Percentiles rank a stretch among this genome's conserved stretches.
Conservation (phyloP, 208 protist species). For the Acanthamoeba sp. region DNA sequence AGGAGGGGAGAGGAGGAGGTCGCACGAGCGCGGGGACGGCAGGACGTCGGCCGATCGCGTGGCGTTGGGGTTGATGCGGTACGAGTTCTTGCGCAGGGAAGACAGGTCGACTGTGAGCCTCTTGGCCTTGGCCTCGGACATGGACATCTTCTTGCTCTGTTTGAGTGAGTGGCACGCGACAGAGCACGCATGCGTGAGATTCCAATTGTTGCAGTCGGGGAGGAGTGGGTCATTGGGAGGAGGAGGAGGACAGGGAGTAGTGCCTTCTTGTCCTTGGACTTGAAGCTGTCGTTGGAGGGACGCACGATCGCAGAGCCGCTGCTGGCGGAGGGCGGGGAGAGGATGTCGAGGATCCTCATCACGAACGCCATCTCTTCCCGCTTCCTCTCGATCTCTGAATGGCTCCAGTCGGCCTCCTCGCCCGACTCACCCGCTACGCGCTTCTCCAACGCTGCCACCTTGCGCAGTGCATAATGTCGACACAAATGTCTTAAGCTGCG, state of each 20-base stretch:
- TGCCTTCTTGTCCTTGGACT: slow-evolving; percentile 7
- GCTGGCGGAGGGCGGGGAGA: not conserved
- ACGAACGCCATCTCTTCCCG: not conserved
- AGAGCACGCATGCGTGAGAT: not conserved
- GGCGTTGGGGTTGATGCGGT: not conserved
- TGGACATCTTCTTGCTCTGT: slow-evolving; percentile 18
- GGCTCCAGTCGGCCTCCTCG: not conserved
- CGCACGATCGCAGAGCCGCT: not conserved
- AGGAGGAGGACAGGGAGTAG: not conserved
- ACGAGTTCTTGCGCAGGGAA: not conserved
- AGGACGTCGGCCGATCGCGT: not conserved
- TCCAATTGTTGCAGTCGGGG: too few species aligned
- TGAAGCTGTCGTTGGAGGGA: not conserved
- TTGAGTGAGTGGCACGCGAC: not conserved
- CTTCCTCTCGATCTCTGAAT: not conserved
- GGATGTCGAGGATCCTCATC: not conserved
- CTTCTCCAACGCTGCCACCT: slow-evolving; percentile 13
- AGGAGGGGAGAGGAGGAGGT: not conserved
- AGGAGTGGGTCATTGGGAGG: not conserved
- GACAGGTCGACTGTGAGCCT: slow-evolving; percentile 7
- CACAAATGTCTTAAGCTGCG: not conserved
- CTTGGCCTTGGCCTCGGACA: slow-evolving; percentile 9
- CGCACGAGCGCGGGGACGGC: not conserved
- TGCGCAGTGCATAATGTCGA: not conserved
- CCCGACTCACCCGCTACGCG: not conserved